Conservation (phyloP, 78 protist species). For the Pigoraptor vietnamica region DNA sequence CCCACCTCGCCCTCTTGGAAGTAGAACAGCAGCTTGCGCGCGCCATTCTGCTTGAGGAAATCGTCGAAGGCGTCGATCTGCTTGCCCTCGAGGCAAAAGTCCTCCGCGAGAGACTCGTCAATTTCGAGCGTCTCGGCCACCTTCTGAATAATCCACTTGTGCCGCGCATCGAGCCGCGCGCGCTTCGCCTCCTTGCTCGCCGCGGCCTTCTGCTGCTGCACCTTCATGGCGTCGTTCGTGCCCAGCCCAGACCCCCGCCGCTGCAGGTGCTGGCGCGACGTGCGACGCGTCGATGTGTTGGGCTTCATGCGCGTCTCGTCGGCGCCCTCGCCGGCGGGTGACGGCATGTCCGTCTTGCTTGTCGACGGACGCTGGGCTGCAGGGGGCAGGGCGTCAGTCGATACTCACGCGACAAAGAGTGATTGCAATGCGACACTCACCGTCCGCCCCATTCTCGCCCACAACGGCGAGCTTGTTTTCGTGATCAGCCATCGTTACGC, state of each 20-base stretch:
- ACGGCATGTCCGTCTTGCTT: background rate
- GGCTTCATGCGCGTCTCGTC: background rate
- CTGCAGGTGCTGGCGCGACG: background rate
- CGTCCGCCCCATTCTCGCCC: background rate
- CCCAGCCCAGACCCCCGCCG: background rate
- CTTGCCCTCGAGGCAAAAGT: background rate
- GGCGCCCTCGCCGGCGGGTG: background rate
- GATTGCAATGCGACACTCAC: background rate
- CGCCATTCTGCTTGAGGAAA: background rate
- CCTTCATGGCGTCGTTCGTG: background rate
- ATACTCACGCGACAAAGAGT: background rate
- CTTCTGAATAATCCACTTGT: background rate
- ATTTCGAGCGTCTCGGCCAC: background rate
- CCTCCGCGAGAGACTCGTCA: background rate
- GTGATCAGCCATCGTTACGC: background rate
- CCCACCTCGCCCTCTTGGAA: background rate
- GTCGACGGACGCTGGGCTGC: background rate
- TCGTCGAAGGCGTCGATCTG: background rate
- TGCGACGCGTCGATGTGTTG: background rate
- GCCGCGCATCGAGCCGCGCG: background rate
- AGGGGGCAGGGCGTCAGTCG: background rate
- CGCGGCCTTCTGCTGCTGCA: background rate
- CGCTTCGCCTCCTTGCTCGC: background rate
- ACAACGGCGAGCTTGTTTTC: background rate
- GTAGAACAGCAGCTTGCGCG: background rate